Evolutionary conservation across 495 filamentous ascomycete species (phyloP).

Genomic region (Rhypophila decipiens): DNA sequence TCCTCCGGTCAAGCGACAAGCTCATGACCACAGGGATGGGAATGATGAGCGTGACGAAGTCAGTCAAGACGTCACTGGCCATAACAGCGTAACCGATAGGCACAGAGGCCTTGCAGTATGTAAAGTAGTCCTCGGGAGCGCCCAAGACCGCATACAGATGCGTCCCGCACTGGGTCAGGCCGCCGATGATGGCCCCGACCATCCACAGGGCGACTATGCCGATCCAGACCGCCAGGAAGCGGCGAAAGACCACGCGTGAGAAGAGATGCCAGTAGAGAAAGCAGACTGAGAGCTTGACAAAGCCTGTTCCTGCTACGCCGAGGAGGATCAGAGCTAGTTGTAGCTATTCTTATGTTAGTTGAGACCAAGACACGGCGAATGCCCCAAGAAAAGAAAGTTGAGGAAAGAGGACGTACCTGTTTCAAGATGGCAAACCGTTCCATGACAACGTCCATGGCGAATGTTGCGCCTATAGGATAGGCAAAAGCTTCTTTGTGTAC

Average conservation of each 20-base stretch:
- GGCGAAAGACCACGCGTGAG: slow-evolving; percentile 11
- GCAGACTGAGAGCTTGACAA: no score
- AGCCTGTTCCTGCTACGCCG: no score
- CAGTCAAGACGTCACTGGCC: slow-evolving; percentile 11
- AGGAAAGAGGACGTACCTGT: no score
- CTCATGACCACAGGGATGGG: slow-evolving; percentile 12
- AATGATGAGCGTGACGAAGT: slow-evolving; percentile 14
- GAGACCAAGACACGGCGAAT: no score
- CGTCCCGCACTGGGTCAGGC: slow-evolving; percentile 9
- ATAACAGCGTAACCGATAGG: slow-evolving; percentile 12
- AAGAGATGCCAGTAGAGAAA: no score
- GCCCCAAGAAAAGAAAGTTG: no score
- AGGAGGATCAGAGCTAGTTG: no score
- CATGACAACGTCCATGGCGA: no score
- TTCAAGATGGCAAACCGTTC: no score
- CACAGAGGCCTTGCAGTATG: slow-evolving; percentile 4
- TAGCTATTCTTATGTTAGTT: no score
- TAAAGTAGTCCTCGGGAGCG: slow-evolving; percentile 2
- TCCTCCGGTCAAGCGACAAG: slow-evolving; percentile 8
- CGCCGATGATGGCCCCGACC: slow-evolving; percentile 6
- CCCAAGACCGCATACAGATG: slow-evolving; percentile 9
- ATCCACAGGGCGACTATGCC: slow-evolving; percentile 5
- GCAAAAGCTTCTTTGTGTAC: no score
- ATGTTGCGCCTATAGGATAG: no score
- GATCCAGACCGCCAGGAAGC: slow-evolving; percentile 16